Base-by-base conservation (phyloP, 2,329 filamentous ascomycete species). In the Peltaster fructicola region DNA sequence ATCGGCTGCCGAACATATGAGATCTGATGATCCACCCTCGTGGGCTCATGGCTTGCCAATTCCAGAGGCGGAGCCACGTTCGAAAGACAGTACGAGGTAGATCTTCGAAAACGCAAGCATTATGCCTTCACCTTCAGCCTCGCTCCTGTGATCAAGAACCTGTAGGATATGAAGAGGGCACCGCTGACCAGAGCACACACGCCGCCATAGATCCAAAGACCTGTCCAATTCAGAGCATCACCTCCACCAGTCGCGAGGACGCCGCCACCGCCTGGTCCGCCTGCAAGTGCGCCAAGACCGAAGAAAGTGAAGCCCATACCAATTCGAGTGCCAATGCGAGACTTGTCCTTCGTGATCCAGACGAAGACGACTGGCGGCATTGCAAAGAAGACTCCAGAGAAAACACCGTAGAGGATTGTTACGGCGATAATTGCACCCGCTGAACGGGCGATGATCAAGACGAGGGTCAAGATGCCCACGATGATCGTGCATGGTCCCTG, bases 381-480 rank as follows among this genome's bases (percentile, higher is more conserved):
- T 1, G 47, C 36, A 16, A 54, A 41, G 25, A 55, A 38, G 10
- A 45, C 43, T 15, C 53, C 53, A 12, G 39, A 44, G 29, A 51
- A 48, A 25, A 53, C 48, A 8, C 51, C 52, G 13, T 35, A 39
- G 14, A 51, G 27, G 1, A 53, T 19, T 2, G 47, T 36, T 15
- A 45, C 20, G 7, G 41, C 34, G 7, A 55, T 30, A 10, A 51
- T 32, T 6, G 33, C 39, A 2, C 35, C 32, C 4, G 34, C 27
- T 4, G 35, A 44, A 4, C 39, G 30, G 2, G 72, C 61, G 1
- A 52, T 56, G 2, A 57, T 54, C 68, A 69, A 73, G 23, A 53
- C 55, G 37, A 58, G 67, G 8, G 64, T 41, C 20, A 64, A 43
- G 8, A 60, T 36, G 2, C 52, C 52, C 3, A 61, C 48, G 4